These are phyloP conservation scores for Astrocystis sublimbata DNA, from an alignment of 495 filamentous ascomycete species.

Conservation along the genomic window DNA sequence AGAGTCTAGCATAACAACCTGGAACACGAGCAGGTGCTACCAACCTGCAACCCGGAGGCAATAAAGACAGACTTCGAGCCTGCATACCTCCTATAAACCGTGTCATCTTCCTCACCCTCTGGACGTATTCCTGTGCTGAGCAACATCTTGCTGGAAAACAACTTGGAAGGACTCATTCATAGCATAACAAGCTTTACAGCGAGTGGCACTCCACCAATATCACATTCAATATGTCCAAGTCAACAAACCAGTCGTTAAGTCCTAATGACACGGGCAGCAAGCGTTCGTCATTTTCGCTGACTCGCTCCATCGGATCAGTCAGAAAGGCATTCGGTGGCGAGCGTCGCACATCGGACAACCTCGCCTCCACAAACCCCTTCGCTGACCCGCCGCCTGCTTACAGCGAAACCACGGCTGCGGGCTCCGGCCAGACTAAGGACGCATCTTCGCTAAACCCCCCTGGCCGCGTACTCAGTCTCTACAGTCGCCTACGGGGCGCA, in stretches of 20 bases:
- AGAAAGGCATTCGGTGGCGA: slow-evolving; percentile 1
- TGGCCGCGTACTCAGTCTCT: slow-evolving; percentile 9
- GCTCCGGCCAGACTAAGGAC: neutral
- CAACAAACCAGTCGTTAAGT: neutral
- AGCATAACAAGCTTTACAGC: neutral
- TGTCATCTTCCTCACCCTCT: no score
- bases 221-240: slow-evolving; percentile 8
- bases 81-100: no score
- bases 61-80: no score
- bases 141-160: no score
- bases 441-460: neutral
- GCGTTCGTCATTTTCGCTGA: slow-evolving; percentile 13
- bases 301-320: slow-evolving; percentile 8
- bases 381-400: slow-evolving; percentile 15
- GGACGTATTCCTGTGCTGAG: no score
- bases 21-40: no score
- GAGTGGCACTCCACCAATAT: neutral
- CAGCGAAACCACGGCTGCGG: neutral
- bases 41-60: no score
- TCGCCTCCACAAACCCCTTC: slow-evolving; percentile 9
- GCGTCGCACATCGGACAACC: neutral
- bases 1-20: no score
- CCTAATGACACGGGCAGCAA: neutral
- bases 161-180: neutral
- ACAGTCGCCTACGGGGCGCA: slow-evolving; percentile 10